Evolutionary conservation across 169 alveolate species (phyloP).

Genomic region (Plasmodium sp.): DNA sequence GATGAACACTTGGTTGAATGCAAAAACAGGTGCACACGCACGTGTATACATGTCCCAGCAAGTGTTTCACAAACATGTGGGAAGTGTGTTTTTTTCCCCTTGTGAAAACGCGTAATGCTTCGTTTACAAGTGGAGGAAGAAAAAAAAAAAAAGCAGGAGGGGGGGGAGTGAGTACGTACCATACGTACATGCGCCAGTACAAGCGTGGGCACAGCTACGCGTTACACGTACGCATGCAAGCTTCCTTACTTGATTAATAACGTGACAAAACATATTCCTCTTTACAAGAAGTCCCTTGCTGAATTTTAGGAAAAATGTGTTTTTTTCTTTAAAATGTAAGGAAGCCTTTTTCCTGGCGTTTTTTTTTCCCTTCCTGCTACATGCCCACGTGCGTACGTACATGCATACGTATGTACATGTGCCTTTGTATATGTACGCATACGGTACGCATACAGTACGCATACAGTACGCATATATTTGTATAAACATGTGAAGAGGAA

Average conservation of each 20-base stretch:
- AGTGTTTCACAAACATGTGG: background rate
- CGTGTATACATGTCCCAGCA: background rate
- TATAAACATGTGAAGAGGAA: background rate
- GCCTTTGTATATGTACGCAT: background rate
- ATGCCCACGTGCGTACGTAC: background rate
- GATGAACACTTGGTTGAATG: background rate
- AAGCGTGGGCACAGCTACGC: background rate
- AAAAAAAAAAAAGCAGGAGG: background rate
- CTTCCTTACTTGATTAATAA: background rate
- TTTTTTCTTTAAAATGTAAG: background rate
- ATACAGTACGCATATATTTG: background rate
- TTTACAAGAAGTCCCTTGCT: background rate
- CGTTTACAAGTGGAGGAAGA: background rate
- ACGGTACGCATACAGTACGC: background rate
- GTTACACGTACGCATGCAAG: background rate
- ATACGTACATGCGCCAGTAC: background rate
- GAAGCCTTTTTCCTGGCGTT: background rate
- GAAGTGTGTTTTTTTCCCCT: background rate
- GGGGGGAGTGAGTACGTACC: background rate
- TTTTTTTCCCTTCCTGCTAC: background rate
- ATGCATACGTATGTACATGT: slow-evolving; percentile 10
- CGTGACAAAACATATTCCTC: background rate
- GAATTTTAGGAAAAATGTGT: background rate
- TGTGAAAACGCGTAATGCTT: background rate
- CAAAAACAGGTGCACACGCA: background rate